Evolutionary conservation across 768 basidiomycete species (phyloP).

Genomic region (Ramaria sp.): DNA sequence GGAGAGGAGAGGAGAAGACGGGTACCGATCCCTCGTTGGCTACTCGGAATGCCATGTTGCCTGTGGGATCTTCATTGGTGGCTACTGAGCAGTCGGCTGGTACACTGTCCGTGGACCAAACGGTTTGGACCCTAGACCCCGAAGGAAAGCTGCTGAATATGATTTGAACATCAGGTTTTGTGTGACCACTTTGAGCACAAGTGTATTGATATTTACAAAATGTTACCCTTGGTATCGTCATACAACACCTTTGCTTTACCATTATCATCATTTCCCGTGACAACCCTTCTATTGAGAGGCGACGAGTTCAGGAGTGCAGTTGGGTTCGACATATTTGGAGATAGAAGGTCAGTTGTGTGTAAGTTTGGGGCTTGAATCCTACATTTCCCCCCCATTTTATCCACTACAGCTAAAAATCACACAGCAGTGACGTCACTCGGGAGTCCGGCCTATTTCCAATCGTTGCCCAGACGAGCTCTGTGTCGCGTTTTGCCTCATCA

Average conservation of each 20-base stretch:
- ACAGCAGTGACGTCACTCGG: too few relatives aligned
- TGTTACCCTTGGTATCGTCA: neutral
- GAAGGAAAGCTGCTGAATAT: too few relatives aligned
- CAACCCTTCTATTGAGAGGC: neutral
- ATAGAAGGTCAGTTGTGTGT: too few relatives aligned
- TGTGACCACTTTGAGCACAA: too few relatives aligned
- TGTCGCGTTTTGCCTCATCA: too few relatives aligned
- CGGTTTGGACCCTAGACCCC: neutral
- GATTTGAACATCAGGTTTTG: neutral
- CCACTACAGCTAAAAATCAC: too few relatives aligned
- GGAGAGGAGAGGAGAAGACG: neutral
- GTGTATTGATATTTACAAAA: neutral
- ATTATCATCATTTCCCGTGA: neutral
- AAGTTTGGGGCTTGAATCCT: too few relatives aligned
- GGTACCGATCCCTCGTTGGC: slow-evolving; percentile 3
- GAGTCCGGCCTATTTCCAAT: too few relatives aligned
- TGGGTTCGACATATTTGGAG: neutral
- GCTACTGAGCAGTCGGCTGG: neutral
- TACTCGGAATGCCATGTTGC: neutral
- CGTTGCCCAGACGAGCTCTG: too few relatives aligned
- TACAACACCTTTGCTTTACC: slow-evolving; percentile 3
- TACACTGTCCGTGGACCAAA: slow-evolving; percentile 5
- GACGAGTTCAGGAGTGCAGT: neutral
- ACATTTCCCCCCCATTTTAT: too few relatives aligned
- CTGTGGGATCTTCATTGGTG: neutral